Base-by-base conservation (phyloP, 2,329 filamentous ascomycete genomes). In the Fonsecaea multimorphosa region DNA sequence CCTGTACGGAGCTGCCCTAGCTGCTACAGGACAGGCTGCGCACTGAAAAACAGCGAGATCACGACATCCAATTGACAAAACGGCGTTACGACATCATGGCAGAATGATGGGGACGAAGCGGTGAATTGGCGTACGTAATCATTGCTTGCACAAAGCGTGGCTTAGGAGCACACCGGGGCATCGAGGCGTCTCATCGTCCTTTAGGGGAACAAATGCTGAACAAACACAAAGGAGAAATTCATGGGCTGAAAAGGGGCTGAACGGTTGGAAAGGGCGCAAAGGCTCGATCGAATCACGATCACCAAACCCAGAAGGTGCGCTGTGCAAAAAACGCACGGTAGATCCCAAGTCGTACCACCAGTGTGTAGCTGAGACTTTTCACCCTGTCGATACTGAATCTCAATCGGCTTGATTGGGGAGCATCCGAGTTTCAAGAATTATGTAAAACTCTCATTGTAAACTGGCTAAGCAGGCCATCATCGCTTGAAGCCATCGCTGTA, bases 1-100 rank as follows among this genome's bases (percentile, higher is more conserved):
- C 6, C 46, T 64, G 44, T 56, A 58, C 29, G 46, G 32, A 16
- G 24, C 22, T 12, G 38, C 51, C 5, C 31, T 44, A 1, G 38
- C 11, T 29, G 29, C 51, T 34, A n/a, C n/a, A n/a, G 38, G 56
- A 9, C 58, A 52, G 11, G 29, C 58, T 31, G 56, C 56, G 24
- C 22, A 19, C 24, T 60, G 44, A 51, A 19, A 19, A 19, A 19
- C n/a, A 11, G 24, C n/a, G 19, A 4, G 29, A 27, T 27, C 58
- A 60, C 27, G 16, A 49, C 2, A 24, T 11, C 38, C 24, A 46
- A 46, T 16, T 11, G 24, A 53, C 19, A 24, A 49, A 49, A n/a
- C 19, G 44, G 34, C 34, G 27, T 46, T 34, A 58, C 16, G 38
- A 58, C n/a, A 32, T 31, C 31, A 44, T 19, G 24, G 40, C n/a